Evolutionary conservation across 306 rosid species (phyloP), one percentile per base, ranked within the genome.

Genomic region (Neltuma alba): DNA sequence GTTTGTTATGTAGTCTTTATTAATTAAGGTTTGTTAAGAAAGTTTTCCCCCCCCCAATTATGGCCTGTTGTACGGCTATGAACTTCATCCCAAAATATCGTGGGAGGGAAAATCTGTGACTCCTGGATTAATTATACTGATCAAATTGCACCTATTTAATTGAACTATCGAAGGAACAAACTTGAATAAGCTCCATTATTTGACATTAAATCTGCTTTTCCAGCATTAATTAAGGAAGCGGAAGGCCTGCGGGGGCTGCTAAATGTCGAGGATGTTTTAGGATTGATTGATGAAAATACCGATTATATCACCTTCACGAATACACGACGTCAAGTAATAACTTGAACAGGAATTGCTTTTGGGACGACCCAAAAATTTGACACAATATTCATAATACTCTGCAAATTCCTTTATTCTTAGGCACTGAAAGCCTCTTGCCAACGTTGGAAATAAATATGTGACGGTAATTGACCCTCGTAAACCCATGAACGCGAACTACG

Each of bases 11-110:
- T 52, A 74, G 34, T 50, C 33, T 52, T 68, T 25, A 25, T 20
- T 50, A 50, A 40, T 40, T 11, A 44, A 4, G 1, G 0, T 36
- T 63, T 58, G 58, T 78, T 15, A 9, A 72, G 72, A 63, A 38
- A 64, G 18, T 23, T 73, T 72, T 63, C 42, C 36, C n/a, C n/a
- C n/a, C n/a, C n/a, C 20, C 66, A 13, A 31, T 61, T 61, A 61
- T 58, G 64, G 34, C 8, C 16, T 25, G n/a, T n/a, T n/a, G n/a
- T 13, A 5, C 4, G 64, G 34, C 64, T 12, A 10, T 31, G 40
- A 30, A 23, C 40, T 60, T 60, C 37, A 28, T 13, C 36, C 8
- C 13, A n/a, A n/a, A 5, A 61, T 63, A 30, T 34, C 61, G 13
- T 41, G 14, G 12, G 12, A 54, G 79, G 47, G 33, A 55, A 40